A percentile compares a stretch with the other conserved stretches of the same genome.
These are phyloP conservation scores for Odontarrhena argentea DNA, from an alignment of 345 rosid species.

Conservation along the genomic window DNA sequence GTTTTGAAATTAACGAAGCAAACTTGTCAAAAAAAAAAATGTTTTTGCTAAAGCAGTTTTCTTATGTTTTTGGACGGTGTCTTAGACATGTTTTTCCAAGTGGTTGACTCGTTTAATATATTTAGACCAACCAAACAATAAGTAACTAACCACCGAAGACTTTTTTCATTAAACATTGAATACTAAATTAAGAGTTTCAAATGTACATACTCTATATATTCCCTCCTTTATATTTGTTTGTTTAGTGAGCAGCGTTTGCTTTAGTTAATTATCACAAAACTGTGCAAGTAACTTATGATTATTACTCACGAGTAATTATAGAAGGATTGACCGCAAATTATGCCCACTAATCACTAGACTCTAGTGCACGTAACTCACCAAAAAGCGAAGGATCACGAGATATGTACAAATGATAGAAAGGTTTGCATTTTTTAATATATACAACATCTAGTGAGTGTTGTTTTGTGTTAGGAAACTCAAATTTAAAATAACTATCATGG, in stretches of 20 bases:
- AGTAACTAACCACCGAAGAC: too few relatives aligned
- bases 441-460: too few relatives aligned
- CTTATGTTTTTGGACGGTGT: not conserved
- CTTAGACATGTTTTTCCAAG: slow-evolving; percentile 8
- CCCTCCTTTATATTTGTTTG: not conserved
- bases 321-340: not conserved
- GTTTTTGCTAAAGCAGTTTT: too few relatives aligned
- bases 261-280: not conserved
- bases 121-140: not conserved
- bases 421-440: too few relatives aligned
- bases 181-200: not conserved
- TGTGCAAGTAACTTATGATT: not conserved
- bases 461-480: too few relatives aligned
- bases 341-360: not conserved
- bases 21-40: too few relatives aligned
- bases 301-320: not conserved
- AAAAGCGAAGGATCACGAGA: slow-evolving; percentile 18
- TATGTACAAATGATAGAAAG: not conserved
- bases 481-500: too few relatives aligned
- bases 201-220: not conserved
- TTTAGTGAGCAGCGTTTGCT: not conserved
- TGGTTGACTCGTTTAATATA: slow-evolving; percentile 7
- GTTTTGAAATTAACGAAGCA: too few relatives aligned
- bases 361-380: not conserved
- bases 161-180: not conserved